A percentile compares a stretch with the other conserved stretches of the same genome.
phyloP scores from a whole-genome alignment of 2,329 filamentous ascomycete genomes.

The Cordyceps cateniannulata region DNA sequence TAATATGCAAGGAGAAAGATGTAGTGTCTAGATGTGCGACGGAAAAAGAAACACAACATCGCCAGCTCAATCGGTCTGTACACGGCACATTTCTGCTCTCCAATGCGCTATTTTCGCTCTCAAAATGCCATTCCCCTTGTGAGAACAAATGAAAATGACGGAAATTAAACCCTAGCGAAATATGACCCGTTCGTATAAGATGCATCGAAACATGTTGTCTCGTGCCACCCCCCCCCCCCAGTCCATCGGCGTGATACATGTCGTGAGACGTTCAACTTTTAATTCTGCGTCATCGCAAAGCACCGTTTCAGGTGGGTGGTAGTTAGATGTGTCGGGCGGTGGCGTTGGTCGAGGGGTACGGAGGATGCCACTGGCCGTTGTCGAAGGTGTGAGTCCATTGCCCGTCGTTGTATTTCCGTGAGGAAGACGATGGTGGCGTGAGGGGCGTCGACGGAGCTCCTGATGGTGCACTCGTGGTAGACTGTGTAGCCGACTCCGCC shows the following conservation, averaged over 20 bases:
- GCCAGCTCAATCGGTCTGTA: not conserved
- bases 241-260: not conserved
- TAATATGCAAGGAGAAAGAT: not conserved
- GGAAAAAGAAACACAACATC: not conserved
- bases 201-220: not conserved
- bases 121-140: no score
- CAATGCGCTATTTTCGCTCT: no score
- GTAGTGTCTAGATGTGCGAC: conserved; percentile 2
- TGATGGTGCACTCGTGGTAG: not conserved
- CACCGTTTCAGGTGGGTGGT: not conserved
- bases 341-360: conserved; percentile 38
- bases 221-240: not conserved
- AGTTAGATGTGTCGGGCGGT: conserved; percentile 18
- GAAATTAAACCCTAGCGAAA: not conserved
- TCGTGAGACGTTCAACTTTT: conserved; percentile 5
- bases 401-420: conserved; percentile 11
- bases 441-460: not conserved
- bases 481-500: not conserved
- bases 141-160: not conserved
- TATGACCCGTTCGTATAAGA: not conserved
- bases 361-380: conserved; percentile 40
- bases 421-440: conserved; percentile 13
- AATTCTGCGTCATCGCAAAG: not conserved
- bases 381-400: conserved; percentile 30
- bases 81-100: not conserved